A percentile compares a stretch with the other conserved stretches of the same genome.
phyloP scores from a whole-genome alignment of 1,284 basidiomycete species.

The Rhodotorula sp. region DNA sequence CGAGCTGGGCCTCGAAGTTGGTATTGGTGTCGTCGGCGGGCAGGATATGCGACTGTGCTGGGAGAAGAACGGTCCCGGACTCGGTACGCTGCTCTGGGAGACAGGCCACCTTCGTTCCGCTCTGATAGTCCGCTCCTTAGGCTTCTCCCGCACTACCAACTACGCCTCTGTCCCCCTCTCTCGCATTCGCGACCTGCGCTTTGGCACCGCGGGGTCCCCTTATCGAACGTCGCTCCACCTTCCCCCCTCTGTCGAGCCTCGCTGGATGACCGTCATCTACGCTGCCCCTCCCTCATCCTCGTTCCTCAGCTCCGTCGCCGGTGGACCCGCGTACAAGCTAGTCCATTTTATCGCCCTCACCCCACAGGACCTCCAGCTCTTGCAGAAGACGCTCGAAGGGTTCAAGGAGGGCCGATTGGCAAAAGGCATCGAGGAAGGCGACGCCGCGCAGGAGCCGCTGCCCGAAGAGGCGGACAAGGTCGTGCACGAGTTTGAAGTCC shows the following conservation, averaged over 20 bases:
- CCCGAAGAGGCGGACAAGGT: constrained; percentile 17
- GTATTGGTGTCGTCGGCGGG: constrained; percentile 25
- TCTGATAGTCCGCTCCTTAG: neutral
- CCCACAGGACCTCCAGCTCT: constrained; percentile 63
- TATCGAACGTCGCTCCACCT: constrained; percentile 74
- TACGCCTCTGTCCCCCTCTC: constrained; percentile 35
- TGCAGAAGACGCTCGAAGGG: constrained; percentile 55
- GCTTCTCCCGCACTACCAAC: constrained; percentile 25
- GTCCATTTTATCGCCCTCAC: constrained; percentile 83
- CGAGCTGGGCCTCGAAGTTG: constrained; percentile 33
- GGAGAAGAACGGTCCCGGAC: constrained; percentile 38
- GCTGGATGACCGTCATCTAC: constrained; percentile 58
- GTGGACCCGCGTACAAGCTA: constrained; percentile 83
- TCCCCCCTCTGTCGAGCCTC: constrained; percentile 52
- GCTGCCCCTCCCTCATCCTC: constrained; percentile 44
- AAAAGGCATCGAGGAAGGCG: constrained; percentile 40
- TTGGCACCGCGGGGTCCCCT: constrained; percentile 71
- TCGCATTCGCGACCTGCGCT: constrained; percentile 85
- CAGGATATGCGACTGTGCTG: constrained; percentile 41
- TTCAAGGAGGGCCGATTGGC: constrained; percentile 48
- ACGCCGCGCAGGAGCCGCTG: constrained; percentile 61
- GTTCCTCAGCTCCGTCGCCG: constrained; percentile 69
- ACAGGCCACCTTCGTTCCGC: neutral
- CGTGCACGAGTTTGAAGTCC: constrained; percentile 34
- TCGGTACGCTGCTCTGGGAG: constrained; percentile 11